Evolutionary conservation across 75 land plant species (phyloP).

Genomic region (Azolla pinnata): DNA sequence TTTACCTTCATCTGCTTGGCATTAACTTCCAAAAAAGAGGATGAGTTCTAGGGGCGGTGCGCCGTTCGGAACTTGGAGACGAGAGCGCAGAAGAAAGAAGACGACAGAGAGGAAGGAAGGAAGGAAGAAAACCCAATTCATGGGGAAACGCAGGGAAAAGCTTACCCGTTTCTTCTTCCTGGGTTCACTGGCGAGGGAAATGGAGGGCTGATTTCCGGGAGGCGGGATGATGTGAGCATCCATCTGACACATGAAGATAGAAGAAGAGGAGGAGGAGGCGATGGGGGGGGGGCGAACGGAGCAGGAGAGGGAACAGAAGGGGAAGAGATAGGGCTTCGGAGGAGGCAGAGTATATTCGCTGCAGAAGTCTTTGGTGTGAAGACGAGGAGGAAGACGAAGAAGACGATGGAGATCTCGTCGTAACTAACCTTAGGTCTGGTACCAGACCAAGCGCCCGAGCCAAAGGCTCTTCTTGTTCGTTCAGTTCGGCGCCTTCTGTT

Average conservation of each 20-base stretch:
- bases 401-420: neutral
- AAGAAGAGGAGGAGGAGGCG: neutral
- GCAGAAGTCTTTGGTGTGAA: neutral
- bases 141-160: neutral
- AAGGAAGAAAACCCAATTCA: neutral
- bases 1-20: neutral
- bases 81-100: no score
- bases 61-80: no score
- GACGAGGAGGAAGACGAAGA: no score
- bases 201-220: neutral
- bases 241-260: conserved; percentile 4
- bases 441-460: neutral
- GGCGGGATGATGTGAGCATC: neutral
- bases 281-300: neutral
- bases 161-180: conserved; percentile 3
- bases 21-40: neutral
- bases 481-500: neutral
- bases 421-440: neutral
- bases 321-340: neutral
- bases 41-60: no score
- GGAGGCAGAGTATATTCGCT: neutral
- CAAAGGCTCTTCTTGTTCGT: neutral
- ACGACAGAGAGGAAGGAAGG: no score
- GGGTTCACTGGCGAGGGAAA: neutral
- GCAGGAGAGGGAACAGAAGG: neutral